These are phyloP conservation scores for Claviceps maximensis DNA, from an alignment of 2,329 filamentous ascomycete genomes.

Conservation along the genomic window DNA sequence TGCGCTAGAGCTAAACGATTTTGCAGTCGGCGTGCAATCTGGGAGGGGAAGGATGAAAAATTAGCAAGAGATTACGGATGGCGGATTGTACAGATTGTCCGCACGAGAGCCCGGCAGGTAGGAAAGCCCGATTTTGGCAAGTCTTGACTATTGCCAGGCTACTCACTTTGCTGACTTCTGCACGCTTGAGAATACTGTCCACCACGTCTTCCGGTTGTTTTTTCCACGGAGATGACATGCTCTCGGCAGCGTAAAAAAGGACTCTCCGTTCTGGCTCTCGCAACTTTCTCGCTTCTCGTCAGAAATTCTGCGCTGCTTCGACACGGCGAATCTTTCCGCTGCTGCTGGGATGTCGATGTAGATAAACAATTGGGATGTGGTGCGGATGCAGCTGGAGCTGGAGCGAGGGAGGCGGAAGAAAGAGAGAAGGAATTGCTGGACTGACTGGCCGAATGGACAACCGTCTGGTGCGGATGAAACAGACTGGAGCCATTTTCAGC, in stretches of 20 bases:
- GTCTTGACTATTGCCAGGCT: not conserved
- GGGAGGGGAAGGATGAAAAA: not conserved
- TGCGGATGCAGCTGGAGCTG: not conserved
- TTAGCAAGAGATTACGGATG: not conserved
- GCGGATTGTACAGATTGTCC: not conserved
- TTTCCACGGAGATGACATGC: slow-evolving; percentile 49
- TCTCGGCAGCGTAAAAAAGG: not conserved
- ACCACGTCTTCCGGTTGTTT: slow-evolving; percentile 51
- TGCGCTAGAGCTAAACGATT: slow-evolving; percentile 90
- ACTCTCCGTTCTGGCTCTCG: not conserved
- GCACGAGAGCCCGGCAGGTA: not conserved
- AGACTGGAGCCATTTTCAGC: slow-evolving; percentile 4
- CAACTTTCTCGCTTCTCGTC: not conserved
- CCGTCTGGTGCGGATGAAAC: slow-evolving; percentile 5
- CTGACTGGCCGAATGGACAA: not conserved
- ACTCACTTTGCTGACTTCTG: slow-evolving; percentile 62
- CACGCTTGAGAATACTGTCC: slow-evolving; percentile 57
- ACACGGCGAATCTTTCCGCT: not conserved
- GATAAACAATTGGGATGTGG: not conserved
- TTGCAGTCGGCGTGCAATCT: slow-evolving; percentile 90
- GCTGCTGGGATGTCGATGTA: not conserved
- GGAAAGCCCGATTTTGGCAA: not conserved
- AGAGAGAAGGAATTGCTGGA: not conserved
- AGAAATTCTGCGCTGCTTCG: not conserved
- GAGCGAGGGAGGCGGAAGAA: slow-evolving; percentile 3